phyloP scores from a whole-genome alignment of 2,329 filamentous ascomycete species.

The Nothophoma quercina region DNA sequence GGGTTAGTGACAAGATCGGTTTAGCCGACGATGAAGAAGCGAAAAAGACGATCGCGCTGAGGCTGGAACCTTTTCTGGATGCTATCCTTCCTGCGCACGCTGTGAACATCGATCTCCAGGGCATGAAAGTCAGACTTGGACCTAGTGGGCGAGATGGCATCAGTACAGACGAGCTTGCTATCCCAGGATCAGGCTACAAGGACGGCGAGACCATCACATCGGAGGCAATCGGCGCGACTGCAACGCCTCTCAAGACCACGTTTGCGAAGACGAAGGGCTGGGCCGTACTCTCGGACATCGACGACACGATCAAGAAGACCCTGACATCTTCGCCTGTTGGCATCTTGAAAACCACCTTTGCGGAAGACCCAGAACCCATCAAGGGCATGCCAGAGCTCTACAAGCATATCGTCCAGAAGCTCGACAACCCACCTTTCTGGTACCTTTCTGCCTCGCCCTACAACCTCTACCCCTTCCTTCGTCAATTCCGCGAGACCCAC shows the following conservation, averaged over 20 bases:
- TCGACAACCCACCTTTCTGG: constrained; percentile 77
- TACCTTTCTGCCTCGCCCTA: constrained; percentile 95
- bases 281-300: constrained; percentile 87
- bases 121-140: constrained; percentile 59
- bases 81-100: constrained; percentile 74
- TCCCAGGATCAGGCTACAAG: constrained; percentile 56
- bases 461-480: constrained; percentile 89
- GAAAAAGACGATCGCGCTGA: constrained; percentile 67
- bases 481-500: constrained; percentile 71
- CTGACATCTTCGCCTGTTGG: constrained; percentile 80
- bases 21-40: constrained; percentile 61
- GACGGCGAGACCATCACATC: constrained; percentile 43
- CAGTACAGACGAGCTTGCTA: constrained; percentile 64
- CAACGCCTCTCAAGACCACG: constrained; percentile 71
- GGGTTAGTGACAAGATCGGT: constrained; percentile 73
- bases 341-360: constrained; percentile 84
- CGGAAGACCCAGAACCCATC: constrained; percentile 74
- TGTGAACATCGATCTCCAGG: constrained; percentile 68
- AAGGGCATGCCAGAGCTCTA: constrained; percentile 88
- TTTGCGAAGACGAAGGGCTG: constrained; percentile 82
- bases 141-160: constrained; percentile 78
- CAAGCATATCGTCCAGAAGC: constrained; percentile 64
- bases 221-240: constrained; percentile 40
- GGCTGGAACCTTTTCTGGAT: constrained; percentile 80
- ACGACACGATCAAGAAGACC: constrained; percentile 95